These are phyloP conservation scores for Lotus japonicus DNA, from an alignment of 306 rosid species.

Conservation along the genomic window DNA sequence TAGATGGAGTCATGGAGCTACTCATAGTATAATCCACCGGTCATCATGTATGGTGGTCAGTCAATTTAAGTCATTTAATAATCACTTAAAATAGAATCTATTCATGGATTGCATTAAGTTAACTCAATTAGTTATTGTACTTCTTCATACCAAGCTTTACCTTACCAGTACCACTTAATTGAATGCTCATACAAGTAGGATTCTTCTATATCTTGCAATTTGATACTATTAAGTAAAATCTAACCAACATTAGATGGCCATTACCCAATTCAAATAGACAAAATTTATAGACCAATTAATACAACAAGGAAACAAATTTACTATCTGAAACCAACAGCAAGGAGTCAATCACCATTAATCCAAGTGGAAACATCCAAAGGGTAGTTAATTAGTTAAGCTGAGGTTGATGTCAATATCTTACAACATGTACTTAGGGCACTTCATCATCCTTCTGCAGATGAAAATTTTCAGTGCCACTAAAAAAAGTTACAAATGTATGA, in stretches of 20 bases:
- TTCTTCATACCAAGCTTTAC: background rate
- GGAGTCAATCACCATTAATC: background rate
- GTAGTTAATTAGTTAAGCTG: background rate
- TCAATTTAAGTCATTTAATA: constrained; percentile 16
- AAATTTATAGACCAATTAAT: background rate
- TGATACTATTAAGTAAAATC: background rate
- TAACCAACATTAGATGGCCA: background rate
- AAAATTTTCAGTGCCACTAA: background rate
- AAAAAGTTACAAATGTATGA: constrained; percentile 16
- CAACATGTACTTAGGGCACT: background rate
- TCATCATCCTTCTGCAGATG: background rate
- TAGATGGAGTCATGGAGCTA: no score
- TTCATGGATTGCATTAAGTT: constrained; percentile 9
- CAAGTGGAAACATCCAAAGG: background rate
- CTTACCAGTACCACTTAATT: constrained; percentile 19
- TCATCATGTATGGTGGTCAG: background rate
- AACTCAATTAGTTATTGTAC: background rate
- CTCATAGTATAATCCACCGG: background rate
- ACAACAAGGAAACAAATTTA: background rate
- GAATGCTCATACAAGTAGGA: constrained; percentile 11
- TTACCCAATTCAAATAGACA: background rate
- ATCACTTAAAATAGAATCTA: constrained; percentile 21
- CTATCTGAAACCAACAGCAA: background rate
- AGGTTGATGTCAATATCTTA: background rate
- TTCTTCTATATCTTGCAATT: background rate